Base-by-base conservation (phyloP, 202 grass and related monocot species). In the Setaria viridis region DNA sequence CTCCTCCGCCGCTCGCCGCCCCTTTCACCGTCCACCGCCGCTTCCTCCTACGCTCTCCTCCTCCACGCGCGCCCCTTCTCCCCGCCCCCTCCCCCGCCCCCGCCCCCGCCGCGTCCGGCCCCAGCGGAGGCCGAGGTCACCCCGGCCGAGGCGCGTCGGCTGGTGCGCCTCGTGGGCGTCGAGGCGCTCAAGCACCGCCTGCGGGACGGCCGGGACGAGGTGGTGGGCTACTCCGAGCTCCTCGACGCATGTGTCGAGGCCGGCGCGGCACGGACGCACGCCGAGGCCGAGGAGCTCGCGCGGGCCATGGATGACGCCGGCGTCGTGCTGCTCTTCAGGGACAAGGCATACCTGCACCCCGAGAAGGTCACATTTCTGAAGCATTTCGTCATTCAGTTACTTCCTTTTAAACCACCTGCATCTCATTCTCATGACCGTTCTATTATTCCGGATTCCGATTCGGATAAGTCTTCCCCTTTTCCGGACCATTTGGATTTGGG, bases 121-220 rank as follows among this genome's bases (percentile, higher is more conserved):
- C 76, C 11, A 13, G 45, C 29, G 7, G 43, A 35, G 32, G 39
- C 55, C 62, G 76, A 87, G 30, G 66, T 95, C 15, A 86, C 85
- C 34, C 59, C 86, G 9, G 72, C 79, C 15, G 90, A 94, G 85
- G 87, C 88, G 85, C 80, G 85, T 43, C 65, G 90, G 49, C 79
- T 90, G 58, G 74, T 92, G 83, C 88, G 90, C 66, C 85, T 95
- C 60, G 85, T 88, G 3, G 85, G 80, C 45, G 76, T 92, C 12
- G 93, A 91, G 88, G 83, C 88, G 48, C 77, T 91, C 37, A 92
- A 95, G 86, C 88, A 81, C 68, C 81, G 91, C n/a, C 86, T 92
- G 11, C 62, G 63, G 47, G 82, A 76, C 86, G 84, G 82, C 7
- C 15, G 53, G 7, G 80, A n/a, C 8, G 93, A 95, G 39, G 88